Evolutionary conservation across 73 alveolate species (phyloP).

Genomic region (Symbiodinium natans): DNA sequence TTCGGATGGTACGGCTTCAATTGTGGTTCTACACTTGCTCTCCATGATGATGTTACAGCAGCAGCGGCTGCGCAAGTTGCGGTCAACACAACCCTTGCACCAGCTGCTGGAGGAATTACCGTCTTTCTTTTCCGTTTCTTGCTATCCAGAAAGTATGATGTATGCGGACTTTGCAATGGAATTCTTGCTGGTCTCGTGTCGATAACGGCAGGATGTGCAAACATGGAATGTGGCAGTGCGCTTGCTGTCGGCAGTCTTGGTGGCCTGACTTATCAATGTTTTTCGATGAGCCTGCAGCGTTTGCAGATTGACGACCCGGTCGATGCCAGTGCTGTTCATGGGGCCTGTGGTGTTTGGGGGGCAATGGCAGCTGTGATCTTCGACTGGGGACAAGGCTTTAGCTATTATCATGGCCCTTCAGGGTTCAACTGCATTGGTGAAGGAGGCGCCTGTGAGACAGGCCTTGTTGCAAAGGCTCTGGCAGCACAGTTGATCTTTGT

Average conservation of each 20-base stretch:
- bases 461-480: conserved; percentile 10
- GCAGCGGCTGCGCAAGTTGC: conserved; percentile 94
- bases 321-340: conserved; percentile 95
- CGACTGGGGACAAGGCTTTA: conserved; percentile 85
- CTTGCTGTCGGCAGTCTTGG: conserved; percentile 95
- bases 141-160: conserved; percentile 28
- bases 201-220: conserved; percentile 95
- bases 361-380: conserved; percentile 93
- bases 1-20: conserved; percentile 95
- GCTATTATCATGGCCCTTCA: conserved; percentile 16
- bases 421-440: conserved; percentile 27
- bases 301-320: conserved; percentile 96
- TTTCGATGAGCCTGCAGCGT: conserved; percentile 94
- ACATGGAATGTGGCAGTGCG: conserved; percentile 94
- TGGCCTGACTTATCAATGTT: conserved; percentile 94
- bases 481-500: conserved; percentile 21
- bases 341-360: conserved; percentile 95
- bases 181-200: conserved; percentile 95
- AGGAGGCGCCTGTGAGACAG: background rate
- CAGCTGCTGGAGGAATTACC: conserved; percentile 94
- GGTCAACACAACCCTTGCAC: conserved; percentile 92
- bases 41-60: conserved; percentile 50
- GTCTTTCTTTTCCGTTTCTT: conserved; percentile 44
- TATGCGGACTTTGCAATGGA: conserved; percentile 65
- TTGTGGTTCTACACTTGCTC: conserved; percentile 90